Percentiles rank a stretch among this genome's conserved stretches.
Conservation (phyloP, 805 yeast species). For the Saturnispora gosingensis region DNA sequence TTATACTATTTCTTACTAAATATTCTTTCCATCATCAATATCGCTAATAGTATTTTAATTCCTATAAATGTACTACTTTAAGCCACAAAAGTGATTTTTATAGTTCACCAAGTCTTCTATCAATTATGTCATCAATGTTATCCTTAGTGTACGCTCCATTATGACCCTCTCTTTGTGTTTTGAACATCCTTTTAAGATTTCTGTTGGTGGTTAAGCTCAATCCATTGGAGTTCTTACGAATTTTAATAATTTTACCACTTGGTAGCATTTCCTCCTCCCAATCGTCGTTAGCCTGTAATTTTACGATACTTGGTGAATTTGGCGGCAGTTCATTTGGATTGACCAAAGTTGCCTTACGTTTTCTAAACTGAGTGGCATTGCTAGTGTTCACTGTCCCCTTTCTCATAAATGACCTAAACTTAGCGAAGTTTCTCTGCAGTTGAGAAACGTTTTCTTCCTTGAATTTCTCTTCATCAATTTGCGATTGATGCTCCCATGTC, state of each 20-base stretch:
- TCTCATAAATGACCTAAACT: conserved; percentile 24
- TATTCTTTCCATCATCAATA: neutral
- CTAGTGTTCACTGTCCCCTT: conserved; percentile 30
- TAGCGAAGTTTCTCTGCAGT: conserved; percentile 14
- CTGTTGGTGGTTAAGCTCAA: conserved; percentile 20
- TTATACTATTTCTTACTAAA: neutral
- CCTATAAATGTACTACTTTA: conserved; percentile 17
- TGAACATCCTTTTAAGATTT: conserved; percentile 22
- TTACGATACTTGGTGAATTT: conserved; percentile 31
- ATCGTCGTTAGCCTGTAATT: conserved; percentile 26
- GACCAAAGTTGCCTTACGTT: conserved; percentile 41
- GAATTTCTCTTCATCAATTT: conserved; percentile 19
- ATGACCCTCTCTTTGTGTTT: conserved; percentile 14
- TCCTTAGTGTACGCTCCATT: conserved; percentile 33
- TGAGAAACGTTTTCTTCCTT: conserved; percentile 11
- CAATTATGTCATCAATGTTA: conserved; percentile 41
- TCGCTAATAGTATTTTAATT: neutral
- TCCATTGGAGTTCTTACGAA: conserved; percentile 20
- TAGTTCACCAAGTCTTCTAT: conserved; percentile 24
- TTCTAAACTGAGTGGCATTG: conserved; percentile 30
- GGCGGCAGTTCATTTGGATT: conserved; percentile 43
- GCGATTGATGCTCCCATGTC: conserved; percentile 43
- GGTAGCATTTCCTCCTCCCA: conserved; percentile 56
- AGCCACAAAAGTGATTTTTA: neutral
- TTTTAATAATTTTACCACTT: conserved; percentile 57